Base-by-base conservation (phyloP, 192 early-diverging fungal species). In the Kickxella alabastrina region DNA sequence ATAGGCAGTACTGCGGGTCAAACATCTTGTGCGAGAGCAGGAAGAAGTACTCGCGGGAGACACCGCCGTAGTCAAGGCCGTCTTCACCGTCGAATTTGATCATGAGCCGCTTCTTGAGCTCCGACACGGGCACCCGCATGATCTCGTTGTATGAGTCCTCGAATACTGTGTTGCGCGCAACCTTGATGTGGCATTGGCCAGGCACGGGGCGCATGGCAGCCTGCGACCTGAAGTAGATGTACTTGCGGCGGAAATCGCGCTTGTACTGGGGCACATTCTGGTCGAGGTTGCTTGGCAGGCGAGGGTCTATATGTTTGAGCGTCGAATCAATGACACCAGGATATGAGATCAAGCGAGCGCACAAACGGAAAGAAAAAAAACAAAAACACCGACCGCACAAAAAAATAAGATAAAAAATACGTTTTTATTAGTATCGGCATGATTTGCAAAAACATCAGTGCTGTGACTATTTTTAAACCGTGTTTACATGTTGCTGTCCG, bases 61-160 rank as follows among this genome's bases (percentile, higher is more conserved):
- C 79, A 65, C 95, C 95, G 54, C 95, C 95, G 54, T 98, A 98
- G 81, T 98, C 95, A 25, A 98, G 79, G 10, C 95, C 95, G 68
- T 98, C 95, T 62, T 98, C 95, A 45, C 93, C 93, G 55, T 93
- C 92, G 62, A 98, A 98, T 70, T 97, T 98, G 68, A 98, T 94
- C 91, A 95, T 94, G 45, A 98, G 63, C 29, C 92, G 82, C 80
- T 98, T 96, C 78, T 94, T 95, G 49, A 98, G 78, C 73, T 98
- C 95, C 5, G 78, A 77, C 12, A 91, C 82, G 6, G 85, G 82
- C 59, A 90, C 87, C 31, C 93, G 85, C 95, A 98, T 98, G 31
- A 98, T 82, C 65, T 95, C 92, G 27, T 89, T 82, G 79, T 91
- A 98, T 23, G 93, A 79, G 77, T 98, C 92, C 74, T 96, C 95